Evolutionary conservation across 306 rosid species (phyloP).

Genomic region (Ceratonia siliqua): DNA sequence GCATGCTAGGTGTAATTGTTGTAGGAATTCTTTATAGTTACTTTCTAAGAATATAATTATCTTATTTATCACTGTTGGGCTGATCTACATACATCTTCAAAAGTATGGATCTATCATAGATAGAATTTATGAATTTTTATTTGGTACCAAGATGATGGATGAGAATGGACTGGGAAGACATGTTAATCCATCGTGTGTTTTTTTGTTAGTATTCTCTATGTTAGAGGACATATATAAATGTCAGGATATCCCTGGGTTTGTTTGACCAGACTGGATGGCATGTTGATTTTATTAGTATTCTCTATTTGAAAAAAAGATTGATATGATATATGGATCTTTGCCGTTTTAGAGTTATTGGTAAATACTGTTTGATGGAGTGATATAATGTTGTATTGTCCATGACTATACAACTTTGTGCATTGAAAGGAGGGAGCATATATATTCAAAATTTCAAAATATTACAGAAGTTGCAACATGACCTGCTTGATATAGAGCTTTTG

Average conservation of each 20-base stretch:
- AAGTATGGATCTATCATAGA: not conserved
- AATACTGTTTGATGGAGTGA: not conserved
- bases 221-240: not conserved
- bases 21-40: not conserved
- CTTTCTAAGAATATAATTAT: not conserved
- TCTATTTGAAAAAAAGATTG: not conserved
- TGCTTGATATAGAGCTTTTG: not conserved
- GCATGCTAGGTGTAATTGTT: not conserved
- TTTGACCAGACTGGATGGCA: not conserved
- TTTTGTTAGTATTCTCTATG: not conserved
- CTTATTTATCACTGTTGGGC: not conserved
- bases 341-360: not conserved
- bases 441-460: not conserved
- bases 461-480: not conserved
- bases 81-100: not conserved
- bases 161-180: not conserved
- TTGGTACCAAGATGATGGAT: conserved; percentile 8
- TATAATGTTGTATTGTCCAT: not conserved
- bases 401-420: not conserved
- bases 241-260: not conserved
- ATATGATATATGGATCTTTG: not conserved
- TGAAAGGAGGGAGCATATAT: not conserved
- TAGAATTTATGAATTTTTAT: not conserved
- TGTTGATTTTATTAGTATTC: not conserved
- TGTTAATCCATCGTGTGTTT: not conserved